These are phyloP conservation scores for Leccinum incarnatum DNA, from an alignment of 768 basidiomycete species.

Conservation along the genomic window DNA sequence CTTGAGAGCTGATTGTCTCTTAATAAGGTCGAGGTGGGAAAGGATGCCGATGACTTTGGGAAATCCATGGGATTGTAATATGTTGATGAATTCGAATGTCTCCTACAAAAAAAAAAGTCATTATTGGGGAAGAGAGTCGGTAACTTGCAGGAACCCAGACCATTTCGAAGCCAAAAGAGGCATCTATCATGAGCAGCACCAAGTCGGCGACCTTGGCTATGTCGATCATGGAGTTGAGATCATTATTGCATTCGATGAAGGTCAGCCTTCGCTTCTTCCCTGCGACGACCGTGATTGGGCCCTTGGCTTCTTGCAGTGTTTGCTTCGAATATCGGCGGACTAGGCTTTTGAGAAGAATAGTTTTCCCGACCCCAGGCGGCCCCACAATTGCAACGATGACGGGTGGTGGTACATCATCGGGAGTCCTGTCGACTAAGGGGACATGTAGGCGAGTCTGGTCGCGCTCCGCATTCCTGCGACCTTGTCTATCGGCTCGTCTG, in stretches of 20 bases:
- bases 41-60: conserved; percentile 98
- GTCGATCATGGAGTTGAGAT: conserved; percentile 98
- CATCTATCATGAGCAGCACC: conserved; percentile 96
- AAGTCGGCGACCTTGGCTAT: conserved; percentile 95
- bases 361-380: conserved; percentile 95
- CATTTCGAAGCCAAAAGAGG: conserved; percentile 98
- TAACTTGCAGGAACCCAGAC: conserved; percentile 42
- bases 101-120: conserved; percentile 53
- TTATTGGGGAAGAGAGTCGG: not conserved
- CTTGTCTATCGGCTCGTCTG: conserved; percentile 83
- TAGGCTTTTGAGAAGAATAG: conserved; percentile 87
- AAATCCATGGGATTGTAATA: conserved; percentile 95
- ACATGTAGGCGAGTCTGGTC: conserved; percentile 96
- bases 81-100: conserved; percentile 97
- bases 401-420: conserved; percentile 88
- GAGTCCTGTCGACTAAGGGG: conserved; percentile 92
- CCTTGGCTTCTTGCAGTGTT: conserved; percentile 82
- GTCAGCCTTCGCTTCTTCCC: conserved; percentile 94
- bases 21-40: conserved; percentile 95
- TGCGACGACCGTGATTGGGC: conserved; percentile 91
- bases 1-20: conserved; percentile 82
- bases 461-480: conserved; percentile 85
- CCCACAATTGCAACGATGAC: conserved; percentile 94
- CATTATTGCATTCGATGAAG: conserved; percentile 96
- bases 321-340: conserved; percentile 93